Base-by-base conservation (phyloP, 306 rosid genomes). In the Argentina anserina region DNA sequence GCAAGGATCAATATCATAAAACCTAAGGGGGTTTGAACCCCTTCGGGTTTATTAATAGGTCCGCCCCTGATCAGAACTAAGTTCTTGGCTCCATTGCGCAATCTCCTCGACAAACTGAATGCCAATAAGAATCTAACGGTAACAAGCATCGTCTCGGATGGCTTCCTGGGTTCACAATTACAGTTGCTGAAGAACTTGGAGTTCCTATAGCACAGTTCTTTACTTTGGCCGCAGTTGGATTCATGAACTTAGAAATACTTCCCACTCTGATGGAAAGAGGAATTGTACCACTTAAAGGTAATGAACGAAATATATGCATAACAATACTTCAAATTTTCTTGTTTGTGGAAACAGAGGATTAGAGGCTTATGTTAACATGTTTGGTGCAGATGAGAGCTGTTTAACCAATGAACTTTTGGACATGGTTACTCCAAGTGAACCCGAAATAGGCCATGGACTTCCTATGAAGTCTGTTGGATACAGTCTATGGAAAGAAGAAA, bases 311-410 rank as follows among this genome's bases (percentile, higher is more conserved):
- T 5, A 21, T 25, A 1, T 40, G 43, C n/a, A n/a, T n/a, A n/a
- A n/a, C n/a, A n/a, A n/a, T 34, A 34, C 5, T 6, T 53, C 46
- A n/a, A n/a, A n/a, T n/a, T n/a, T n/a, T 2, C 37, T 28, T 13
- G 64, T 56, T 14, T 56, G 13, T 52, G 3, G 1, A 60, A 60
- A 28, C 25, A 28, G 53, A 47, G 53, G 9, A 60, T 60, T 37
- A 26, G 34, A 28, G 15, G 17, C n/a, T 50, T 5, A 11, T 29
- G 18, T 62, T 36, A 15, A 34, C 14, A 28, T 68, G 56, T 14
- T 29, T 55, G 43, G 46, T 49, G 49, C 31, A 77, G 71, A 77
- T 62, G 60, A 50, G 71, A 70, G 42, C 8, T 61, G 28, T 20
- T 12, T 77, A 29, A 75, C 42, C 40, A 28, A 66, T 42, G 46